Base-by-base conservation (phyloP, 2,329 filamentous ascomycete genomes). In the Saccharata proteae region DNA sequence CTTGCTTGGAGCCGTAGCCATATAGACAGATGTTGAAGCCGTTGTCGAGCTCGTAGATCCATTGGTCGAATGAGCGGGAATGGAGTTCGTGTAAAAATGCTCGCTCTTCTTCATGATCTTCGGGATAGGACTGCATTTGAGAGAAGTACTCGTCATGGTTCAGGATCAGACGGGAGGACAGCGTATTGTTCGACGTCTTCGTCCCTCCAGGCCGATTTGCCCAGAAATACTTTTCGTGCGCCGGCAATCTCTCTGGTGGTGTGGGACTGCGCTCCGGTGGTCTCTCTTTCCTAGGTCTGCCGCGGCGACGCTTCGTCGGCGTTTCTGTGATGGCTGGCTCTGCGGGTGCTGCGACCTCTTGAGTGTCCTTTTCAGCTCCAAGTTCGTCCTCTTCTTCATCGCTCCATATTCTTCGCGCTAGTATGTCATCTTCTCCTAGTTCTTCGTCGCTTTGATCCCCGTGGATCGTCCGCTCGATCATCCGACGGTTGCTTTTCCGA, bases 141-240 rank as follows among this genome's bases (percentile, higher is more conserved):
- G 71, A 65, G 45, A 93, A 93, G 56, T 90, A 98, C 50, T 94
- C 84, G 35, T 96, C 86, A 47, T 94, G 86, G 2, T 81, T 85
- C 35, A 96, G 73, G 8, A 93, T 64, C 4, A 73, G 65, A 19
- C 92, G 62, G 4, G 78, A 75, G 1, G 78, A 69, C 4, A 96
- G 65, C 0, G 75, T 93, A 42, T 90, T 90, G 49, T 82, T 80
- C 2, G 86, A 94, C 0, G 88, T 93, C 55, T 86, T 86, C 26
- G 74, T 66, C 4, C 75, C 70, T 2, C 83, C 85, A 0, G 82
- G 76, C 28, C 83, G 77, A 51, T 93, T 94, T 48, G 96, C 83
- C 48, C 79, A 82, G 54, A 98, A 96, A 61, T 92, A 98, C 42
- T 80, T 72, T 54, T 96, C 90, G 48, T 94, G 83, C 0, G 86